These are phyloP conservation scores for Eucalyptus sideroxylon DNA, from an alignment of 345 rosid species.

Conservation along the genomic window DNA sequence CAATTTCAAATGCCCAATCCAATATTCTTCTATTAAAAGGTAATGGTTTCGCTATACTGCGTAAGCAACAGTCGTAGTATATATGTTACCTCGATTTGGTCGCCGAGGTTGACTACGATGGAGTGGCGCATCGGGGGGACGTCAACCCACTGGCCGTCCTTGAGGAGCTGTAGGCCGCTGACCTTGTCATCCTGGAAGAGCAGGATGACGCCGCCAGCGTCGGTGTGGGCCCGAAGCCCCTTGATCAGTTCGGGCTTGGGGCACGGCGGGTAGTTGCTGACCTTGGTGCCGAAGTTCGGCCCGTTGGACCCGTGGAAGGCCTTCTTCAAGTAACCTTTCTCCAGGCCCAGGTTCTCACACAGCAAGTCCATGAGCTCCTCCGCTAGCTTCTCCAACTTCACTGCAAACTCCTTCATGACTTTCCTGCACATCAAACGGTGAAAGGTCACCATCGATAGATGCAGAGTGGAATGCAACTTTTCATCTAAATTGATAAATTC, in stretches of 20 bases:
- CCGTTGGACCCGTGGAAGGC: constrained; percentile 54
- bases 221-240: constrained; percentile 90
- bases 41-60: accelerated
- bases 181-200: constrained; percentile 82
- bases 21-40: background rate
- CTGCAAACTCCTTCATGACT: constrained; percentile 67
- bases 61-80: background rate
- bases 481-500: background rate
- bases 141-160: constrained; percentile 75
- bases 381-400: constrained; percentile 56
- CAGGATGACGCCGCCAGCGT: constrained; percentile 84
- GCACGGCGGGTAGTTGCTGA: constrained; percentile 91
- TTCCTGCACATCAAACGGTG: constrained; percentile 16
- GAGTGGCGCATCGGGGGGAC: constrained; percentile 92
- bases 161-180: constrained; percentile 90
- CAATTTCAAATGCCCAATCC: background rate
- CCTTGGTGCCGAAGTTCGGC: constrained; percentile 88
- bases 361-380: constrained; percentile 71
- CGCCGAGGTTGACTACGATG: constrained; percentile 85
- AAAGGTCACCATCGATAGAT: background rate
- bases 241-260: constrained; percentile 82
- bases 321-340: constrained; percentile 66
- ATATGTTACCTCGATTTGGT: constrained; percentile 65
- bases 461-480: background rate
- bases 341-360: constrained; percentile 75